A percentile compares a stretch with the other conserved stretches of the same genome.
phyloP scores from a whole-genome alignment of 2,329 filamentous ascomycete genomes.

The Thermothelomyces thermophilus region DNA sequence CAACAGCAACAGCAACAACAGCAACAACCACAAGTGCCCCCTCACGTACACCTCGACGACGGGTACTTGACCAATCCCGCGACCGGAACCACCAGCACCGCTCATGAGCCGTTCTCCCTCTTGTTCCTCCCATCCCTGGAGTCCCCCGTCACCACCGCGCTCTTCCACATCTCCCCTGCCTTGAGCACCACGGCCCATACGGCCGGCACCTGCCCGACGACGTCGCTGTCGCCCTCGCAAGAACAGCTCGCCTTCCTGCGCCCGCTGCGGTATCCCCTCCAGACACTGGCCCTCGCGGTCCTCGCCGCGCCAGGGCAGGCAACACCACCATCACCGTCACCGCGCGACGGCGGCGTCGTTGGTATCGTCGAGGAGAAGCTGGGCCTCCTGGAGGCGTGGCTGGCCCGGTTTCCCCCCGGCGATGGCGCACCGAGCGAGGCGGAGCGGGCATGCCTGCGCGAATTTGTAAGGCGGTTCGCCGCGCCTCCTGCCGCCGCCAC shows the following conservation, averaged over 20 bases:
- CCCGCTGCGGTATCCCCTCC: constrained; percentile 3
- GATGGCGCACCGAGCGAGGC: constrained; percentile 25
- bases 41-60: not conserved
- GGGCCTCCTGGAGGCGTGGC: constrained; percentile 43
- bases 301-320: not conserved
- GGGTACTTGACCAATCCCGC: not conserved
- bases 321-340: not conserved
- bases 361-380: constrained; percentile 29
- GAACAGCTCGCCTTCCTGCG: constrained; percentile 10
- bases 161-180: too few species aligned
- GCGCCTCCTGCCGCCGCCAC: too few species aligned
- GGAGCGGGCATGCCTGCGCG: constrained; percentile 40
- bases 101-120: not conserved
- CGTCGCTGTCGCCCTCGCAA: not conserved
- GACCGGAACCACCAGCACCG: not conserved
- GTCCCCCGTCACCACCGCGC: not conserved
- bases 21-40: too few species aligned
- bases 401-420: constrained; percentile 35
- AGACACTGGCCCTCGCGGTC: not conserved
- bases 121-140: not conserved
- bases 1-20: not conserved
- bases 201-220: too few species aligned
- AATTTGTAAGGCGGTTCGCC: constrained; percentile 47
- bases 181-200: too few species aligned
- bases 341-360: too few species aligned